These are phyloP conservation scores for Penicillium arizonense DNA, from an alignment of 495 filamentous ascomycete genomes.

Conservation along the genomic window DNA sequence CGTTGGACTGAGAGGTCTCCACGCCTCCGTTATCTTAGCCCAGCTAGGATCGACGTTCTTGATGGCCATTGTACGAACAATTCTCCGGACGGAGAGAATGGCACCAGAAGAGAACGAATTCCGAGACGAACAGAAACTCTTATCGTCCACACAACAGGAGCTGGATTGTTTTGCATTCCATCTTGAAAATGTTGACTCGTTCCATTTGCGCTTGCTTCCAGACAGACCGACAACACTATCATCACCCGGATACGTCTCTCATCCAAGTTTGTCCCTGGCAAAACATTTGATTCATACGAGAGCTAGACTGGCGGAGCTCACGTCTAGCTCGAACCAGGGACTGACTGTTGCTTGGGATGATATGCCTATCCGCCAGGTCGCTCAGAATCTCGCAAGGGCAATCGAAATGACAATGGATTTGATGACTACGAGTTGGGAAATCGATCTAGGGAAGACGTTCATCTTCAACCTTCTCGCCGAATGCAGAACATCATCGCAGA, in stretches of 20 bases:
- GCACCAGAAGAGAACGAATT: slow-evolving; percentile 32
- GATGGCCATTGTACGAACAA: slow-evolving; percentile 48
- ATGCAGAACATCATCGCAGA: slow-evolving; percentile 7
- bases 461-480: slow-evolving; percentile 23
- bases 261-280: background rate
- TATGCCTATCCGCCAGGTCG: slow-evolving; percentile 28
- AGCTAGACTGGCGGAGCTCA: slow-evolving; percentile 27
- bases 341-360: slow-evolving; percentile 28
- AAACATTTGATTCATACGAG: slow-evolving; percentile 26
- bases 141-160: slow-evolving; percentile 35
- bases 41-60: slow-evolving; percentile 44
- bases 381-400: slow-evolving; percentile 23
- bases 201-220: slow-evolving; percentile 14
- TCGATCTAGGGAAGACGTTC: slow-evolving; percentile 10
- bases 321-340: slow-evolving; percentile 8
- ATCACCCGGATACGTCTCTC: slow-evolving; percentile 5
- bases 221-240: slow-evolving; percentile 1
- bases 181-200: slow-evolving; percentile 26
- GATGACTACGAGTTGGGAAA: slow-evolving; percentile 27
- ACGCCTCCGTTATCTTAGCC: slow-evolving; percentile 46
- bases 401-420: slow-evolving; percentile 36
- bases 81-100: slow-evolving; percentile 43
- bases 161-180: slow-evolving; percentile 47
- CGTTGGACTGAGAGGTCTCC: slow-evolving; percentile 47
- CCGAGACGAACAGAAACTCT: slow-evolving; percentile 19